Conservation (phyloP, 2,329 filamentous ascomycete genomes). For the Penicillium sclerotigenum region DNA sequence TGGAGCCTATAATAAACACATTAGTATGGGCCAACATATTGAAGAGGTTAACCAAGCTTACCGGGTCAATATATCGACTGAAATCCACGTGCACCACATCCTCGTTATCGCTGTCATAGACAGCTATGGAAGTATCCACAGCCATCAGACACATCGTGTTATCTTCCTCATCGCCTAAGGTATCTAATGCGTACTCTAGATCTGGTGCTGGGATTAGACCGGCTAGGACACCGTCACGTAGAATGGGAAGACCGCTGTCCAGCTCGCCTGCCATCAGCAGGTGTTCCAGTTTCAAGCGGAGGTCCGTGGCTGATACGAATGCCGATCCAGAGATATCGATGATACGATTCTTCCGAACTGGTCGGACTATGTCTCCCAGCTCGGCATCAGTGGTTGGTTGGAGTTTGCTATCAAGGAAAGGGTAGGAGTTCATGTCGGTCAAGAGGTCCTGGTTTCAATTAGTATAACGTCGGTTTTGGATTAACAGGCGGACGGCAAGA, state of each 20-base stretch:
- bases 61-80: slow-evolving; percentile 84
- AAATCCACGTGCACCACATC: slow-evolving; percentile 73
- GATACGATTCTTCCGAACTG: slow-evolving; percentile 68
- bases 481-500: slow-evolving; percentile 5
- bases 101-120: slow-evolving; percentile 61
- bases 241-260: slow-evolving; percentile 84
- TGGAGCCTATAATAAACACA: slow-evolving; percentile 57
- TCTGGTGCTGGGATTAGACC: slow-evolving; percentile 92
- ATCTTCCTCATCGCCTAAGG: slow-evolving; percentile 67
- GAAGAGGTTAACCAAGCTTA: slow-evolving; percentile 41
- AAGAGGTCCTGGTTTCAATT: slow-evolving; percentile 65
- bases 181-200: slow-evolving; percentile 87
- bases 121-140: slow-evolving; percentile 52
- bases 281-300: slow-evolving; percentile 76
- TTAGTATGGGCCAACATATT: neutral
- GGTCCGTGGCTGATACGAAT: slow-evolving; percentile 69
- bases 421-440: slow-evolving; percentile 96
- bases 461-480: slow-evolving; percentile 9
- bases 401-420: slow-evolving; percentile 94
- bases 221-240: slow-evolving; percentile 74
- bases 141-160: slow-evolving; percentile 77
- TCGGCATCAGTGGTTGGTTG: slow-evolving; percentile 88
- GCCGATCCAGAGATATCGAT: slow-evolving; percentile 88
- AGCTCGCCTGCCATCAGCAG: slow-evolving; percentile 84
- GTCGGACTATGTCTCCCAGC: slow-evolving; percentile 79